Evolutionary conservation across 2,329 filamentous ascomycete genomes (phyloP), one percentile per base, ranked within the genome.

Genomic region (Diaporthe helianthi): DNA sequence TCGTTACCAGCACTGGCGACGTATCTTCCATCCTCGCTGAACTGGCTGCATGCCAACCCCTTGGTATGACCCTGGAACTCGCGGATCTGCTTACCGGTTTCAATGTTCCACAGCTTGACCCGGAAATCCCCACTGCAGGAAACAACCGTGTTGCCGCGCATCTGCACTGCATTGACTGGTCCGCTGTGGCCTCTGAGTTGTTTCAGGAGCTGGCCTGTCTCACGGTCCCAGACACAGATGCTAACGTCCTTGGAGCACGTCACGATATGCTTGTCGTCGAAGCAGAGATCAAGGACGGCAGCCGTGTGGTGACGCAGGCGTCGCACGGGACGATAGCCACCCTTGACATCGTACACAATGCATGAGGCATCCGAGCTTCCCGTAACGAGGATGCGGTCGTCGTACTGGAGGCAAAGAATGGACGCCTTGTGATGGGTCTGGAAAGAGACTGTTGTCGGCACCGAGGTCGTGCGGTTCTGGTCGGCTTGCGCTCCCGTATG

Each of bases 1-100:
- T 98, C 96, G 77, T 98, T 99, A 54, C 96, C 96, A 12, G 96
- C 96, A 22, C 94, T 96, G 58, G 97, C 92, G 58, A 99, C 93
- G 73, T 92, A 96, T 65, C 92, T 90, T n/a, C 93, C 94, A 77
- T 99, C 95, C 75, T 98, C 93, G 49, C 92, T 95, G 80, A 98
- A 98, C 79, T 99, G 96, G 66, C 96, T 94, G 79, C 96, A 98
- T 3, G 96, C 96, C 38, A 99, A 88, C 9, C 96, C 96, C 77
- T 97, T 94, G 79, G 94, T 96, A 79, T 97, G 94, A 67, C 93
- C 93, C 7, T 87, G 84, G 77, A 99, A 97, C 79, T 98, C 94
- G 76, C 94, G 94, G 77, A 98, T 92, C 74, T 93, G 93, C 76
- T 92, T 90, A 66, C 94, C 94, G 47, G 92, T 93, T 75, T 93